Evolutionary conservation across 2,329 filamentous ascomycete genomes (phyloP), one percentile per base, ranked within the genome.

Genomic region (Penicillium sp.): DNA sequence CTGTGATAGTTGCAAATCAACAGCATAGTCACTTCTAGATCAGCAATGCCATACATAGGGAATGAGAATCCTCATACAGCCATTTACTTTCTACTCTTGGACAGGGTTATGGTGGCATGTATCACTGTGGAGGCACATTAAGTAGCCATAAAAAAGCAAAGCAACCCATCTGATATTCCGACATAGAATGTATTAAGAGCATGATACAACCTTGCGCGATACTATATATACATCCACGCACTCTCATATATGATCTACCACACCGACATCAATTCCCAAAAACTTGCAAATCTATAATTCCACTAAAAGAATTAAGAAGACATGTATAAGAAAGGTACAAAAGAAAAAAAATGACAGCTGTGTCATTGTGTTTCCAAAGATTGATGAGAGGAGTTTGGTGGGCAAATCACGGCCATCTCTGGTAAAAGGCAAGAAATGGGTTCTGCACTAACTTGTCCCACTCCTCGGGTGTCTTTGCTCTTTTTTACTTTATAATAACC

Each of bases 401-500:
- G 79, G 79, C 78, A 78, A 77, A 73, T 83, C 84, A 86, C 84
- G 84, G 85, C 84, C 84, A 86, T 85, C 85, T 87, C 86, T 88
- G 85, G 85, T 88, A 88, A 88, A 88, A 86, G 84, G 84, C 84
- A 87, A 87, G 84, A 86, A 84, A 84, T 86, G 83, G 84, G 83
- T 87, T 86, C 84, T 81, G 78, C 71, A 78, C 80, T 86, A 86
- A 82, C 75, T 81, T 82, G 82, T 86, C 83, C 82, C 84, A 86
- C 84, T 86, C 84, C 83, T 81, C 68, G 56, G 41, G 27, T 51
- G n/a, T n/a, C 1, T 0, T 0, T 2, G 18, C 25, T 6, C 6
- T 7, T 15, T n/a, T 50, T 39, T 55, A 21, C 48, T 18, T n/a
- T 56, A 54, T 52, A 58, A 63, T 23, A 25, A 7, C 23, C 15